Evolutionary conservation across 2,329 filamentous ascomycete species (phyloP).

Genomic region (Cladosporium sp.): DNA sequence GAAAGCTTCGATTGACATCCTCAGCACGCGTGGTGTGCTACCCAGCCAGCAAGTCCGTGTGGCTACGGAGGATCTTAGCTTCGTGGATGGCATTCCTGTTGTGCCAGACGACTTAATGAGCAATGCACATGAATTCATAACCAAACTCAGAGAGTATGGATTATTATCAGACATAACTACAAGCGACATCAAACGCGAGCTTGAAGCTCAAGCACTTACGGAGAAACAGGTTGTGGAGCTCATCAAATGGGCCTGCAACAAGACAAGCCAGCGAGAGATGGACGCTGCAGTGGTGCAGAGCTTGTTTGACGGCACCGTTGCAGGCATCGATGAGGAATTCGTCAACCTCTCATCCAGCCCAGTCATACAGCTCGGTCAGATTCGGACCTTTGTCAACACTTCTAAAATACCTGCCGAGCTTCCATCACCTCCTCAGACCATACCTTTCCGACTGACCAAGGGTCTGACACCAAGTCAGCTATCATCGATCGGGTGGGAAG

Average conservation of each 20-base stretch:
- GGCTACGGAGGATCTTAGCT: constrained; percentile 65
- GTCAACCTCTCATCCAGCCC: constrained; percentile 56
- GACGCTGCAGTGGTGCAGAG: constrained; percentile 63
- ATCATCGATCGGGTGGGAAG: constrained; percentile 78
- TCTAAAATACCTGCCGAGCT: constrained; percentile 75
- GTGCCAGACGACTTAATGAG: constrained; percentile 72
- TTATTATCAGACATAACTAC: constrained; percentile 85
- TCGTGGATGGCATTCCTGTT: constrained; percentile 84
- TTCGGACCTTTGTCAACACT: constrained; percentile 71
- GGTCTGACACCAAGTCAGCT: constrained; percentile 63
- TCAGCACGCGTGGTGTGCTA: constrained; percentile 82
- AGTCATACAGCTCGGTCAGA: constrained; percentile 71
- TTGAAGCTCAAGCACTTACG: constrained; percentile 76
- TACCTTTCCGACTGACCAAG: constrained; percentile 80
- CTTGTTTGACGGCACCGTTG: constrained; percentile 76
- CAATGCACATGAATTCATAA: constrained; percentile 66
- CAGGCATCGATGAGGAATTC: constrained; percentile 53
- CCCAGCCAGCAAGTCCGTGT: constrained; percentile 80
- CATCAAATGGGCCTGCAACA: constrained; percentile 75
- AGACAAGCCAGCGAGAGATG: constrained; percentile 67
- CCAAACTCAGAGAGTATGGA: constrained; percentile 76
- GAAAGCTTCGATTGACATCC: constrained; percentile 76
- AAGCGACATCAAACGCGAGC: constrained; percentile 75
- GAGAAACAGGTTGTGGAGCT: constrained; percentile 77
- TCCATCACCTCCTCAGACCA: constrained; percentile 74